Evolutionary conservation across 345 rosid species (phyloP), one percentile per base, ranked within the genome.

Genomic region (Pistacia integerrima): DNA sequence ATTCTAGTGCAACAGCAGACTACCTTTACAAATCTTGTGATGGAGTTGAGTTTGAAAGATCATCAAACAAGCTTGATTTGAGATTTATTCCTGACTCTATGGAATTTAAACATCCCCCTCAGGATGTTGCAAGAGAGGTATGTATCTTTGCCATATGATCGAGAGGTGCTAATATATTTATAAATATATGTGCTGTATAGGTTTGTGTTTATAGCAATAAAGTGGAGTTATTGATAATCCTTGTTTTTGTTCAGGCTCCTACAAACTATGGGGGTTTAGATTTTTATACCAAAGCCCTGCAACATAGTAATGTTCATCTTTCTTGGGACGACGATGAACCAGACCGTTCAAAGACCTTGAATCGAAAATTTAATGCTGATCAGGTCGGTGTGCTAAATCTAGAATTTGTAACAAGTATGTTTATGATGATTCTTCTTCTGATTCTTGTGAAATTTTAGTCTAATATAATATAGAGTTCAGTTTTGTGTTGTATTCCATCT

Each of bases 291-390:
- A 89, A 85, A 84, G 97, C 97, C 25, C 84, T 96, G 79, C 99
- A 93, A 84, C 82, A 91, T 80, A 96, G 95, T 79, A 90, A 84
- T 80, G 87, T 92, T 74, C 77, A 86, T 66, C 82, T 92, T 63
- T 77, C 98, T 52, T 96, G 99, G 99, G 99, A 93, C 85, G 99
- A 92, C 59, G 99, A 96, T 88, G 98, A 93, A 80, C 98, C 98
- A 5, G 88, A 92, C 54, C 97, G 98, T 18, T 79, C 79, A 11
- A 96, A 86, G 85, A 89, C 96, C 60, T 84, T 96, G 82, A 93
- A 86, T 54, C 87, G 86, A 79, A 91, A 88, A 79, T 88, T 92
- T 74, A 91, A 85, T 70, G 86, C 87, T 69, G 97, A 92, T 55
- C 97, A 96, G 97, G 98, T 91, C 70, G 25, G 70, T 74, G 16